Conservation (phyloP, 805 yeast species). For the Metschnikowia reukaufii region DNA sequence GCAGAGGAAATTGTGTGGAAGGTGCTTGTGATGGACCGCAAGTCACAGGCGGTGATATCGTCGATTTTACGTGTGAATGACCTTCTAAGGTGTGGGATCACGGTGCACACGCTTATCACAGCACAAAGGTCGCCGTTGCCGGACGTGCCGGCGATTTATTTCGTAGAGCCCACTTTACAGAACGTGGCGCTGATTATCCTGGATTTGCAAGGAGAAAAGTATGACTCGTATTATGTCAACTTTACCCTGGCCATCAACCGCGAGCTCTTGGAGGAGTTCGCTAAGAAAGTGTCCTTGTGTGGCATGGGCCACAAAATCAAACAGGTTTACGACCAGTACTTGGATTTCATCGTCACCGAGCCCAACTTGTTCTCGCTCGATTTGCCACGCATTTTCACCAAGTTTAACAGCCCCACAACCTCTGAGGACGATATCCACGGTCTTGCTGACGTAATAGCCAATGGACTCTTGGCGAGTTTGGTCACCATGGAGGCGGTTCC, state of each 20-base stretch:
- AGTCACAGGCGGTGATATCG: constrained; percentile 82
- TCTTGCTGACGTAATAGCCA: constrained; percentile 69
- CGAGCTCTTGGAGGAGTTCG: constrained; percentile 82
- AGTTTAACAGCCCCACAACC: constrained; percentile 68
- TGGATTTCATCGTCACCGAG: constrained; percentile 90
- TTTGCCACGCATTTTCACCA: constrained; percentile 59
- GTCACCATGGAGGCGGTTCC: constrained; percentile 82
- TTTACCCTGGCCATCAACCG: constrained; percentile 81
- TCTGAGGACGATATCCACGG: constrained; percentile 71
- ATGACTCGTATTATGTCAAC: constrained; percentile 78
- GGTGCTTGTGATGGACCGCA: constrained; percentile 76
- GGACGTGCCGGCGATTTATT: constrained; percentile 93
- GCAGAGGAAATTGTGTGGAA: constrained; percentile 85
- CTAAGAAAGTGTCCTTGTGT: constrained; percentile 70
- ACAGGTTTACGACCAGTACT: constrained; percentile 92
- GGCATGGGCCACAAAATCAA: constrained; percentile 72
- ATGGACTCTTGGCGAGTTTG: constrained; percentile 76
- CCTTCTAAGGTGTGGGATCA: constrained; percentile 83
- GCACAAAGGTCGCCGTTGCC: constrained; percentile 79
- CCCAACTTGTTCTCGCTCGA: constrained; percentile 86
- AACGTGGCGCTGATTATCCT: constrained; percentile 68
- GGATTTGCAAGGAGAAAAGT: constrained; percentile 73
- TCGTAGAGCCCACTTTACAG: constrained; percentile 80
- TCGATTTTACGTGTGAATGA: constrained; percentile 93
- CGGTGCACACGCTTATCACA: constrained; percentile 77